Conservation (phyloP, 164 flowering plant species). For the Magnolia sinica region DNA sequence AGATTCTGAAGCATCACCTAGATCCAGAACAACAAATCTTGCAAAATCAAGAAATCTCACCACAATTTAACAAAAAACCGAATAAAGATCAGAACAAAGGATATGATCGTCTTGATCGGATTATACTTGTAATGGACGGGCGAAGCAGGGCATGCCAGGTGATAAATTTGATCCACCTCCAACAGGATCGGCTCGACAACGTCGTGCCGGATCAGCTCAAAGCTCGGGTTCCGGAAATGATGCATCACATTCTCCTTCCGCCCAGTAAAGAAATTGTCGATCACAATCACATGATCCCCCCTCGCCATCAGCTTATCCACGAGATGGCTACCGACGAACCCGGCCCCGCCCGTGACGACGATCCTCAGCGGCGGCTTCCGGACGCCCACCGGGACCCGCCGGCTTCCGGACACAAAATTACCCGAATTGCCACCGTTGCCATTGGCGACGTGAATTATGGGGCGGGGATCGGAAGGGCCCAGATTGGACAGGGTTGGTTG, state of each 20-base stretch:
- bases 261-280: constrained; percentile 96
- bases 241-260: constrained; percentile 91
- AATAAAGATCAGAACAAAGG: constrained; percentile 32
- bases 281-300: constrained; percentile 85
- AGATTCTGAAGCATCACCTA: background rate
- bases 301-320: constrained; percentile 79
- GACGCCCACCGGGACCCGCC: constrained; percentile 64
- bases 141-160: constrained; percentile 94
- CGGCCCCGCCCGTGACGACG: constrained; percentile 96
- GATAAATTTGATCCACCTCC: constrained; percentile 98
- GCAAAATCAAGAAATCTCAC: background rate
- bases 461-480: constrained; percentile 25
- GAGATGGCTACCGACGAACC: constrained; percentile 94
- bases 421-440: background rate
- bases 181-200: constrained; percentile 94
- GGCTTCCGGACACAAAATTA: constrained; percentile 6
- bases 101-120: constrained; percentile 95
- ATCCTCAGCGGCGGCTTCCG: constrained; percentile 51
- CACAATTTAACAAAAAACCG: background rate
- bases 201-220: constrained; percentile 91
- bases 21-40: background rate
- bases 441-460: constrained; percentile 10
- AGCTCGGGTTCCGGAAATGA: constrained; percentile 73
- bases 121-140: constrained; percentile 96
- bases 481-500: constrained; percentile 57